Conservation (phyloP, 352 stramenopile species). For the Aphanomyces cochlioides region DNA sequence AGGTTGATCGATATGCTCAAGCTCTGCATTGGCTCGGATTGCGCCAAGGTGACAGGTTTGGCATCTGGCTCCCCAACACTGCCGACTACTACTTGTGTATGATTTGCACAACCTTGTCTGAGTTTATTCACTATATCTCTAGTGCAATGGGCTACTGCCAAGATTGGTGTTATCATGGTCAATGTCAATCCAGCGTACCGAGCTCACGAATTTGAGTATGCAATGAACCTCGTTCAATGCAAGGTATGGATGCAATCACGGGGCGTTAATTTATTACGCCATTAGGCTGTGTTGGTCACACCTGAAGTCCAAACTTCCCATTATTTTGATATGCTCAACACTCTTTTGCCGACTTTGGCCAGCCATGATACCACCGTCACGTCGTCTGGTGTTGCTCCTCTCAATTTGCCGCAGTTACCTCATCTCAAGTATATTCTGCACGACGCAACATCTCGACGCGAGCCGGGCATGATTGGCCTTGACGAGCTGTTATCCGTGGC, state of each 20-base stretch:
- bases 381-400: background rate
- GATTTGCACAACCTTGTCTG: background rate
- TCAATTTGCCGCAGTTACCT: constrained; percentile 12
- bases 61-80: constrained; percentile 29
- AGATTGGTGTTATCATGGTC: constrained; percentile 29
- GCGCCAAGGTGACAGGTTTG: constrained; percentile 22
- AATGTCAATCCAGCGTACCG: constrained; percentile 31
- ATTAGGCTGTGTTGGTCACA: constrained; percentile 27
- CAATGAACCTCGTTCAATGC: constrained; percentile 29
- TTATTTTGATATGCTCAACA: constrained; percentile 25
- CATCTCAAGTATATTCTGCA: constrained; percentile 28
- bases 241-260: constrained; percentile 10
- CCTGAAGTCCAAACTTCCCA: constrained; percentile 19
- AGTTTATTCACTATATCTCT: background rate
- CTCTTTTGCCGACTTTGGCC: background rate
- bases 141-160: constrained; percentile 28
- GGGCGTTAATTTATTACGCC: background rate
- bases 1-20: constrained; percentile 14
- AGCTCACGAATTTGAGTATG: constrained; percentile 30
- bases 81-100: constrained; percentile 29
- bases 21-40: constrained; percentile 25
- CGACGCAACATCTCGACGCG: background rate
- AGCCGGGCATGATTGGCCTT: constrained; percentile 16
- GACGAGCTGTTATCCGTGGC: background rate
- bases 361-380: background rate